phyloP scores from a whole-genome alignment of 768 basidiomycete species.

The Boletus fagicola region DNA sequence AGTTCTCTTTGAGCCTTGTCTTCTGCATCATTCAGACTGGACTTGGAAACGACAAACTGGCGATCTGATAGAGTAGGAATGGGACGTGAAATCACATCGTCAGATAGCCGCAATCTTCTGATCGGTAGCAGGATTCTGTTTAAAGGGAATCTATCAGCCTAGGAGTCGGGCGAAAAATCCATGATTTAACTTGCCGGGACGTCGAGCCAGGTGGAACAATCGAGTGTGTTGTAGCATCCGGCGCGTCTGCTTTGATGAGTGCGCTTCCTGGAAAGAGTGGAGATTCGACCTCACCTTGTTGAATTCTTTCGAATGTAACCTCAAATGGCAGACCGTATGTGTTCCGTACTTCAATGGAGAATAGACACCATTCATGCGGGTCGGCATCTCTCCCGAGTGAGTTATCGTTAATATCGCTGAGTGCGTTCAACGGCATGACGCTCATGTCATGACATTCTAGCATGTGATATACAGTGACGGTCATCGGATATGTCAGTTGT shows the following conservation, averaged over 20 bases:
- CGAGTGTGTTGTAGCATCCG: constrained; percentile 44
- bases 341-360: constrained; percentile 89
- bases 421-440: constrained; percentile 57
- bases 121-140: constrained; percentile 68
- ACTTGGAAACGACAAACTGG: constrained; percentile 87
- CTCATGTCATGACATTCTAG: constrained; percentile 86
- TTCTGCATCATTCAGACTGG: constrained; percentile 56
- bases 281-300: constrained; percentile 49
- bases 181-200: constrained; percentile 52
- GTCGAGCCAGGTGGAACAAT: constrained; percentile 88
- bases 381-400: constrained; percentile 43
- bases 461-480: constrained; percentile 95
- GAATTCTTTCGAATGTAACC: constrained; percentile 67
- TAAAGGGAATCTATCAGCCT: constrained; percentile 2
- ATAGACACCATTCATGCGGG: constrained; percentile 75
- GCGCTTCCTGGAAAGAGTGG: not conserved
- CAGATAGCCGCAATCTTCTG: constrained; percentile 61
- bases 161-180: not conserved
- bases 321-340: constrained; percentile 91
- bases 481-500: constrained; percentile 82
- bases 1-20: constrained; percentile 68
- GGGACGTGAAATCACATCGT: constrained; percentile 54
- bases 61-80: constrained; percentile 86
- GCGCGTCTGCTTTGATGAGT: constrained; percentile 35
- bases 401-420: constrained; percentile 22